Base-by-base conservation (phyloP, 495 filamentous ascomycete genomes). In the Rhypophila decipiens region DNA sequence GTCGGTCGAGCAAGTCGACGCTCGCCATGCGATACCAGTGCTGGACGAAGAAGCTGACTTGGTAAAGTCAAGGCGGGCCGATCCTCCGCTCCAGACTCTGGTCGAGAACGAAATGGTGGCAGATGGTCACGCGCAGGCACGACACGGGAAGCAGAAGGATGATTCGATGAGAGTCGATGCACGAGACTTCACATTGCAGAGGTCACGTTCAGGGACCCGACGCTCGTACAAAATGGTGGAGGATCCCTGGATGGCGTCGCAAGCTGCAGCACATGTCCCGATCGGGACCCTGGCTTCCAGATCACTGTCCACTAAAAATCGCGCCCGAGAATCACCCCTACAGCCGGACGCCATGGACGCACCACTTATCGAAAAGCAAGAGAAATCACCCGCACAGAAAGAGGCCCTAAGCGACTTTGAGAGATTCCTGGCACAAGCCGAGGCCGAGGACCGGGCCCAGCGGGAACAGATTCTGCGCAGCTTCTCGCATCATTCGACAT, bases 361-460 rank as follows among this genome's bases (percentile, higher is more conserved):
- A 17, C n/a, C 10, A 8, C 13, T 18, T 31, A 11, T 18, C 40
- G 11, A 27, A 41, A 13, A 3, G 9, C 12, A 18, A 13, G 18
- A 39, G 13, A 2, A 18, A 13, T 18, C 5, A 27, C 37, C 35
- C 18, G 29, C 21, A 39, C 9, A 39, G 36, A 39, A 43, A 10
- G 15, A 22, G 21, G 47, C 34, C 2, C 21, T 31, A 0, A 51
- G 51, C 23, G 60, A 66, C 35, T 66, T 49, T 37, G 56, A 64
- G 39, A 27, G 44, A 9, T 66, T 66, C 42, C 18, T 66, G n/a
- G 54, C 56, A 2, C 52, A 38, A 23, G 63, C 63, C 35, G 48
- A 58, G 23, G 58, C 53, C 7, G 37, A 62, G 12, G 63, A 57
- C 24, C 56, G 56, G 9, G 52, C 40, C 8, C 39, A 39, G 12